Conservation (phyloP, 352 stramenopile species). For the Globisporangium megalacanthum region DNA sequence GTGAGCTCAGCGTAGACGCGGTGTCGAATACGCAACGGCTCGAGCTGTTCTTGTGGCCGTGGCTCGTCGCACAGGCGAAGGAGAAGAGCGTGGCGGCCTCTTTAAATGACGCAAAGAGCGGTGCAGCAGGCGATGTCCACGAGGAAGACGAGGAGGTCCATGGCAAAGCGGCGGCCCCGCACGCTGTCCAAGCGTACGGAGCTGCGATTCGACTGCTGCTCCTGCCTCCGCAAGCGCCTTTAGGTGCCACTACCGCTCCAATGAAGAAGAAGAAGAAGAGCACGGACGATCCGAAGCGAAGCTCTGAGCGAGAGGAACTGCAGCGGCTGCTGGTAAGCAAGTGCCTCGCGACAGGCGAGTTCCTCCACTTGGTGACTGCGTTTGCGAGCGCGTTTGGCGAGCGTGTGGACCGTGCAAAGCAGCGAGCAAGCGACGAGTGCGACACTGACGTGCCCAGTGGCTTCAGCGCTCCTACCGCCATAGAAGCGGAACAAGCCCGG, state of each 20-base stretch:
- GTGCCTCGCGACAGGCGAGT: conserved; percentile 24
- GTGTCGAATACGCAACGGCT: conserved; percentile 34
- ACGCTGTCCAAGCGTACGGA: conserved; percentile 8
- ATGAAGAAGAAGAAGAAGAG: conserved; percentile 11
- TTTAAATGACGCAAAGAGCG: background rate
- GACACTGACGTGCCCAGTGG: background rate
- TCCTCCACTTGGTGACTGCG: conserved; percentile 35
- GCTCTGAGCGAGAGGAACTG: conserved; percentile 25
- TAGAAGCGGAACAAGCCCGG: conserved; percentile 20
- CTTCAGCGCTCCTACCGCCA: background rate
- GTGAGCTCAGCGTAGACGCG: conserved; percentile 30
- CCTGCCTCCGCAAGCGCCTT: conserved; percentile 9
- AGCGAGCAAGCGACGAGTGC: background rate
- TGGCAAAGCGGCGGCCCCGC: background rate
- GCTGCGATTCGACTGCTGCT: conserved; percentile 15
- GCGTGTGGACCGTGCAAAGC: conserved; percentile 1
- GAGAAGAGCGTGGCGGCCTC: background rate
- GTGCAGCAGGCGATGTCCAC: background rate
- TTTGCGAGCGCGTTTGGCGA: conserved; percentile 15
- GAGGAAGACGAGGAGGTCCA: background rate
- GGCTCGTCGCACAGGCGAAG: conserved; percentile 22
- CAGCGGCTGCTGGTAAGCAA: conserved; percentile 41
- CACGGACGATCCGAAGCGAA: conserved; percentile 21
- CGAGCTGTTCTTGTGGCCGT: conserved; percentile 50
- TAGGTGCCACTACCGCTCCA: background rate